Conservation (phyloP, 2,329 filamentous ascomycete species). For the Sporothrix brasiliensis region DNA sequence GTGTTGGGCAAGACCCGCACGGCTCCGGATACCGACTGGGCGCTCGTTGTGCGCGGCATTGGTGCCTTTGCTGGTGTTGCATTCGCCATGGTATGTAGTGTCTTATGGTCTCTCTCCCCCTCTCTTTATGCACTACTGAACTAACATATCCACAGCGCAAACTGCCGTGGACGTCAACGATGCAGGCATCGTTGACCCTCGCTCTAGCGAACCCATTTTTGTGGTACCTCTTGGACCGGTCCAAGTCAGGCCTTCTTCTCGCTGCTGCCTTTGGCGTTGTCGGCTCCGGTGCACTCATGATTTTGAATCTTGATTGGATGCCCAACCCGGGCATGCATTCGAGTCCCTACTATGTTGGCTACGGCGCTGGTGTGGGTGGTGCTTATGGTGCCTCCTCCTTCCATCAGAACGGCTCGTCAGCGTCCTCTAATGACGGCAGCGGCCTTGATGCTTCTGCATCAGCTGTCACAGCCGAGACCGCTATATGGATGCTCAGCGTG, state of each 20-base stretch:
- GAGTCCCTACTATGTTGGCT: constrained; percentile 28
- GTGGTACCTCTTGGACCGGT: constrained; percentile 96
- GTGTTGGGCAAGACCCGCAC: constrained; percentile 41
- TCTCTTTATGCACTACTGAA: constrained; percentile 9
- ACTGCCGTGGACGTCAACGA: constrained; percentile 88
- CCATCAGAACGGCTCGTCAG: constrained; percentile 37
- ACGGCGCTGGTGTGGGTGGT: not conserved
- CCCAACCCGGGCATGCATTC: constrained; percentile 60
- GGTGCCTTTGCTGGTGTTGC: constrained; percentile 65
- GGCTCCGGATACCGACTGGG: constrained; percentile 69
- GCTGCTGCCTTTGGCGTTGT: constrained; percentile 72
- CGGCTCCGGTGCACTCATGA: constrained; percentile 73
- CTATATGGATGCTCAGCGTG: constrained; percentile 89
- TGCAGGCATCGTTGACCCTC: constrained; percentile 89
- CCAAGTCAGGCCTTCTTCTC: constrained; percentile 78
- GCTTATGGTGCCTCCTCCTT: constrained; percentile 30
- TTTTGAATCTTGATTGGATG: constrained; percentile 76
- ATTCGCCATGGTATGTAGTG: constrained; percentile 71
- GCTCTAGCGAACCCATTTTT: constrained; percentile 89
- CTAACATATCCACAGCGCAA: constrained; percentile 62
- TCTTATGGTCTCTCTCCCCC: not conserved
- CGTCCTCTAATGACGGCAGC: not conserved
- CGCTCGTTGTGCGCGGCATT: constrained; percentile 60
- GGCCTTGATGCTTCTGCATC: constrained; percentile 28
- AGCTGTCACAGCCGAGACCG: constrained; percentile 68